Base-by-base conservation (phyloP, 1,284 basidiomycete genomes). In the Cryptococcus depauperatus region DNA sequence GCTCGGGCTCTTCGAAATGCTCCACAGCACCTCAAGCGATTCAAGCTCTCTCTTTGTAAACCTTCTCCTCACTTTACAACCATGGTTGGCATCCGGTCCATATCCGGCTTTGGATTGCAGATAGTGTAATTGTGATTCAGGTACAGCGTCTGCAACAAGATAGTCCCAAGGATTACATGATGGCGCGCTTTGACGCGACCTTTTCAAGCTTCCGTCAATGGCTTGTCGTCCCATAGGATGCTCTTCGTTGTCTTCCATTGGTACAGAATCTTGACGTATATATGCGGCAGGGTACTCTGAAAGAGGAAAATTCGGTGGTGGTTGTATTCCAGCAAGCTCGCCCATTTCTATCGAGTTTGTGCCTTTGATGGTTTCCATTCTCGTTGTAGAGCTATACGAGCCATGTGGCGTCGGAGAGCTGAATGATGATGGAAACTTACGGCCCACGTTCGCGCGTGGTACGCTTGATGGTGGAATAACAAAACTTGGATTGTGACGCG, bases 111-210 rank as follows among this genome's bases (percentile, higher is more conserved):
- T 37, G 6, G 42, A 41, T 2, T 39, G 29, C n/a, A 48, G 35
- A 7, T 27, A 18, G 7, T 41, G 25, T 8, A 16, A 25, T 7
- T 25, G 22, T 3, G 21, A 18, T 18, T n/a, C 39, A 16, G 25
- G 16, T 18, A 19, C 26, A 11, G n/a, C 23, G 18, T 56, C 50
- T 8, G 43, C 53, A 7, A 45, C 19, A 2, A 52, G 38, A 26
- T 55, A 55, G 19, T 58, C 54, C 55, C 55, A 57, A 4, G 55
- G 55, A 21, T 57, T 57, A 43, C 47, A 49, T 26, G 52, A 52
- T 1, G 46, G 48, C 7, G 46, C 52, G 25, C 39, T 22, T 9
- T 16, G 14, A 8, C 35, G 25, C 7, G n/a, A 14, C 39, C 30
- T 41, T 29, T 18, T 26, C 2, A 25, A 27, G 27, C 25, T 41